Evolutionary conservation across 1,139 yeast species (phyloP), one percentile per base, ranked within the genome.

Genomic region (Ashbya aceris): DNA sequence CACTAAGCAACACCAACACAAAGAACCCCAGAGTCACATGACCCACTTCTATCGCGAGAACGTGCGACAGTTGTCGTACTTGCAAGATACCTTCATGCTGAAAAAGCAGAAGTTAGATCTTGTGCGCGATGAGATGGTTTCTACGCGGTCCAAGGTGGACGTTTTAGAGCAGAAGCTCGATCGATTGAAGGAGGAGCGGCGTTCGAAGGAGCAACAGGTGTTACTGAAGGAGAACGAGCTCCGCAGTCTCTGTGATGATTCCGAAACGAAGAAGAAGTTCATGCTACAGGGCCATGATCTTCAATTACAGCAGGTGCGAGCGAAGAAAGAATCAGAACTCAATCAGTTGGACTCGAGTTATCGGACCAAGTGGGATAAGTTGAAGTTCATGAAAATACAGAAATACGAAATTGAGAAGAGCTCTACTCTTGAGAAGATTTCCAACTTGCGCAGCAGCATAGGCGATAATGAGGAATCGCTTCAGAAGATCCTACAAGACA

Each of bases 211-310:
- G 8, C 58, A 60, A 42, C 51, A 56, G 37, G 36, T 58, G 4
- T 64, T 61, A 41, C 62, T 65, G 27, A 69, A 70, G 35, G 57
- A 67, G 43, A 69, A 66, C 53, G 72, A 69, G 41, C 49, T 71
- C 8, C 69, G 67, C 11, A 68, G 65, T 40, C 59, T 65, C 14
- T 54, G 66, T 2, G 65, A 62, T 2, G 68, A 68, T 33, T 17
- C 53, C 58, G 45, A 45, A 44, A 49, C 51, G 8, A 55, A 48
- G 37, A 49, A 33, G 59, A 65, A 30, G 28, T 53, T 50, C 30
- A 48, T 72, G 36, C 56, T 61, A n/a, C 55, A 62, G 31, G 68
- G 67, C 31, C 66, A 58, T 46, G 66, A 66, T 20, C 47, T 69
- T 30, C 61, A 67, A 36, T 48, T 61, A 29, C 58, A 67, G 38